Evolutionary conservation across 208 protist genomes (phyloP), one percentile per base, ranked within the genome.

Genomic region (Trypanosoma congolense): DNA sequence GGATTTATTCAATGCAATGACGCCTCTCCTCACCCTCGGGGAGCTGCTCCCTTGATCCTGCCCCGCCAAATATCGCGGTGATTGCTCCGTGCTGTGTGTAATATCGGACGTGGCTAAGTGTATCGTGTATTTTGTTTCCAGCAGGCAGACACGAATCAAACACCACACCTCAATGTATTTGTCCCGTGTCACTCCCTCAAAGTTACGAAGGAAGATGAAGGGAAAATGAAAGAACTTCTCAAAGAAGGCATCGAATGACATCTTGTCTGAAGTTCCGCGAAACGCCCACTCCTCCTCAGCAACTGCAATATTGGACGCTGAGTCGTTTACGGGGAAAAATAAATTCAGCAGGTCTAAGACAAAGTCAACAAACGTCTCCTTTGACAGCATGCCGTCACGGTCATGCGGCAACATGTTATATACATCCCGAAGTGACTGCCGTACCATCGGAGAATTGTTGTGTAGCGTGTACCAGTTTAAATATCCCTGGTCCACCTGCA

Each of bases 231-330:
- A 94, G 38, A 91, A 87, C 41, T 86, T 85, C 46, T 90, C 80
- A 67, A 78, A 87, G 48, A 94, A 94, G 21, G 70, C 74, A 25
- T 75, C 75, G 51, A 90, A 89, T 19, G 46, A 54, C 14, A 90
- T 57, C 55, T 85, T 61, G 24, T 90, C 80, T 16, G 72, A 85
- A 12, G 77, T 87, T 41, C 87, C 87, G 28, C 87, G 80, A 61
- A 80, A 94, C 5, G 75, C 51, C 84, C 87, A 94, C 60, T 91
- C 83, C 65, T 94, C 87, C 52, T 90, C 81, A 2, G 87, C 87
- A 35, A 94, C 79, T 5, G 68, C 77, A 42, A 87, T 51, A 74
- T 82, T 81, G 16, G 62, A 47, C 9, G 67, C 61, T 2, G 48
- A 36, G 9, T 78, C 66, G 47, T 76, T 62, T 1, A 74, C 83